Base-by-base conservation (phyloP, 208 protist genomes). In the Acanthamoeba sp. region DNA sequence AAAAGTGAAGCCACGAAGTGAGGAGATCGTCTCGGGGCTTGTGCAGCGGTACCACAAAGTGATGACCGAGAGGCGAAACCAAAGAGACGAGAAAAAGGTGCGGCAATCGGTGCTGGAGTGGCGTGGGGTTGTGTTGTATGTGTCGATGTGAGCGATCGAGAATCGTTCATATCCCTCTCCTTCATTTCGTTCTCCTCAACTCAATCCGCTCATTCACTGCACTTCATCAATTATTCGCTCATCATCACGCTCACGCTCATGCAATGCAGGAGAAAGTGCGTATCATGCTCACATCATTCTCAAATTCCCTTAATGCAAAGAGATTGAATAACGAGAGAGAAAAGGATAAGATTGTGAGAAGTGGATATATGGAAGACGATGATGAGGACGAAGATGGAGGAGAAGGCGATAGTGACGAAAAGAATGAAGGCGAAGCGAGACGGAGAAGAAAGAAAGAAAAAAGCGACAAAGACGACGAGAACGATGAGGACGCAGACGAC, bases 71-170 rank as follows among this genome's bases (percentile, higher is more conserved):
- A 4, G 38, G 34, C 29, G 69, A 78, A 78, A 6, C 36, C 69
- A 78, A 42, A 29, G 69, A 10, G 69, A 78, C 32, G 69, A 78
- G 34, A 78, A 78, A 42, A 78, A 78, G 69, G 69, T 78, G 27
- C 27, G n/a, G 29, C 29, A 36, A 29, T 27, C 62, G 7, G 7
- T 34, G 20, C 27, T 6, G 14, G 10, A 29, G 7, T 7, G 14
- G 10, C 7, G 27, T 29, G 22, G 6, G 20, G 14, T 5, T 71
- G 62, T 22, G 27, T 71, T 71, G 14, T 36, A 29, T 6, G 16
- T 16, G 16, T 20, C 10, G 16, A 55, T 16, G 48, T 6, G 48
- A 6, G 48, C 10, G 48, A 55, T 16, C 16, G 48, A 55, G 10
- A 20, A 6, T 55, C 48, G 48, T 55, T 55, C 48, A 55, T 55